phyloP scores from a whole-genome alignment of 139 green algal genomes.

The Chlamydomonas schloesseri region DNA sequence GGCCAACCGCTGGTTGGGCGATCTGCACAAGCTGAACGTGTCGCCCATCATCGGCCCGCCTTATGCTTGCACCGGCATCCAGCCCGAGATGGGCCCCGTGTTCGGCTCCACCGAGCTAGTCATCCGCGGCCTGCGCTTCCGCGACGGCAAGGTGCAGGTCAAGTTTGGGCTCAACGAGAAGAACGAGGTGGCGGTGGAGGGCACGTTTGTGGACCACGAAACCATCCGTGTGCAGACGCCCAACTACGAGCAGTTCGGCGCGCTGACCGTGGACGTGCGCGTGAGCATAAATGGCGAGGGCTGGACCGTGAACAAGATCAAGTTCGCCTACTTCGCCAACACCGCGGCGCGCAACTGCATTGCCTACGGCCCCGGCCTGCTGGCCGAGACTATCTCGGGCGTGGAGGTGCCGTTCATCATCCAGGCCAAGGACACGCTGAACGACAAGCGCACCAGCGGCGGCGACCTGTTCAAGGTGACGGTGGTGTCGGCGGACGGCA shows the following conservation, averaged over 20 bases:
- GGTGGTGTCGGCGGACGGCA: constrained; percentile 67
- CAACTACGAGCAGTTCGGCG: constrained; percentile 87
- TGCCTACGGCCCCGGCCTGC: constrained; percentile 85
- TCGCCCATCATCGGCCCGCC: constrained; percentile 90
- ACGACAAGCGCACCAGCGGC: constrained; percentile 81
- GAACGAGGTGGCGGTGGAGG: constrained; percentile 78
- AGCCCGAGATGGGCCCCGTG: constrained; percentile 83
- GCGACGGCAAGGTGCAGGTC: constrained; percentile 82
- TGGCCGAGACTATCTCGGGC: constrained; percentile 67
- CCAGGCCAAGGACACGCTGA: constrained; percentile 80
- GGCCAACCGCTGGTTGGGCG: constrained; percentile 89
- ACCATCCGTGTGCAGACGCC: constrained; percentile 81
- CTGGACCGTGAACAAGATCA: constrained; percentile 92
- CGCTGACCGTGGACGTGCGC: constrained; percentile 76
- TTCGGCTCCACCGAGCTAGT: constrained; percentile 85
- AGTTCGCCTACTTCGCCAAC: constrained; percentile 91
- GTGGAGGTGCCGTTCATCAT: constrained; percentile 89
- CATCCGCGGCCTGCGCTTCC: constrained; percentile 86
- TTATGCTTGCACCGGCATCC: constrained; percentile 84
- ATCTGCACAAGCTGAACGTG: constrained; percentile 85
- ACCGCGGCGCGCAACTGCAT: constrained; percentile 84
- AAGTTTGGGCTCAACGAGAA: constrained; percentile 75
- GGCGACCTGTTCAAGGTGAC: constrained; percentile 81
- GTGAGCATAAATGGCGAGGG: constrained; percentile 79
- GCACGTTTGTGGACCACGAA: constrained; percentile 71